Evolutionary conservation across 441 rosid species (phyloP).

Genomic region (Hura crepitans): DNA sequence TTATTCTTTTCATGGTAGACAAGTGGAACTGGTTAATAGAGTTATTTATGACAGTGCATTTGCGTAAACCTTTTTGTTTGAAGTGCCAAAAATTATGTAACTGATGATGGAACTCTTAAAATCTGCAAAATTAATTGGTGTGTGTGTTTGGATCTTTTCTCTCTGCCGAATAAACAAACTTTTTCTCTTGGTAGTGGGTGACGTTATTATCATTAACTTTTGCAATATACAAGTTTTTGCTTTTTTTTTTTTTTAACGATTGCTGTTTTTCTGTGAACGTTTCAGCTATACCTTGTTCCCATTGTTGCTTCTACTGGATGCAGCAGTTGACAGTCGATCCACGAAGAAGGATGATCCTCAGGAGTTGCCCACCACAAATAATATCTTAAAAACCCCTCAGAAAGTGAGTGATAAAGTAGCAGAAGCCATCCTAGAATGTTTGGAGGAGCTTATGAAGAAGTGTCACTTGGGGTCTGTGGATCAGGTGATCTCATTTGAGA

Average conservation of each 20-base stretch:
- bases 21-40: not conserved
- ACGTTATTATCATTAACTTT: not conserved
- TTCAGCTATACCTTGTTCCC: slow-evolving; percentile 83
- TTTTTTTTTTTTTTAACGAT: not conserved
- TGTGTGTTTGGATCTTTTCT: not conserved
- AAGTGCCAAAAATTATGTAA: not conserved
- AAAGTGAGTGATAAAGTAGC: slow-evolving; percentile 75
- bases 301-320: slow-evolving; percentile 76
- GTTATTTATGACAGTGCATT: not conserved
- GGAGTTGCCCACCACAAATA: slow-evolving; percentile 9
- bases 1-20: not conserved
- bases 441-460: slow-evolving; percentile 79
- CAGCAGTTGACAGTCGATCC: slow-evolving; percentile 58
- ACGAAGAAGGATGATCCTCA: slow-evolving; percentile 27
- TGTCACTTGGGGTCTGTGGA: slow-evolving; percentile 60
- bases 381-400: slow-evolving; percentile 22
- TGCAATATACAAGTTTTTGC: not conserved
- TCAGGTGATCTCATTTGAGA: slow-evolving; percentile 49
- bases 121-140: not conserved
- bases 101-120: not conserved
- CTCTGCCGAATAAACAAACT: not conserved
- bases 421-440: slow-evolving; percentile 69
- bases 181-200: not conserved
- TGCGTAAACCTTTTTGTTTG: not conserved
- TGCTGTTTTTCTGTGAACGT: slow-evolving; percentile 10